phyloP scores from a whole-genome alignment of 148 eudicot species.

The Diospyros kaki region DNA sequence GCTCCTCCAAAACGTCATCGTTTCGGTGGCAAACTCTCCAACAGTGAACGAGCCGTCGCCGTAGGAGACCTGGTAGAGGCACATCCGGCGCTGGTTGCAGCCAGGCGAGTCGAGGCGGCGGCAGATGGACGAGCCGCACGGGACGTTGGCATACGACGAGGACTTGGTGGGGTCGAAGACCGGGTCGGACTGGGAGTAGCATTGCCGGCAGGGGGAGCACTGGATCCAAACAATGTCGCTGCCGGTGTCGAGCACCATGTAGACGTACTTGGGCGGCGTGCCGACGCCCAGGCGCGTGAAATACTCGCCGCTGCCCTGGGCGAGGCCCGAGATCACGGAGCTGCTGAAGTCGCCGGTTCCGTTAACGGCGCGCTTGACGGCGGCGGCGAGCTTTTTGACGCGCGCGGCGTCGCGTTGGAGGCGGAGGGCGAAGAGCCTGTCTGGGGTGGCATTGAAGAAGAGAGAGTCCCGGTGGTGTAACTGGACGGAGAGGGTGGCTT shows the following conservation, averaged over 20 bases:
- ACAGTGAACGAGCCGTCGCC: constrained; percentile 89
- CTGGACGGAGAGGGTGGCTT: constrained; percentile 21
- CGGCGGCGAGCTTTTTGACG: constrained; percentile 26
- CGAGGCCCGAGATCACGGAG: constrained; percentile 74
- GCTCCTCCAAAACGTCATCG: constrained; percentile 63
- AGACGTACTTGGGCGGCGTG: constrained; percentile 66
- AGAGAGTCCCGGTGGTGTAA: constrained; percentile 62
- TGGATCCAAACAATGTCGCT: constrained; percentile 96
- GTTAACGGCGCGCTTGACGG: constrained; percentile 5
- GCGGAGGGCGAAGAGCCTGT: constrained; percentile 45
- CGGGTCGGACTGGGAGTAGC: constrained; percentile 82
- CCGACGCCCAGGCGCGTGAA: constrained; percentile 94
- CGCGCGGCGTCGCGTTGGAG: constrained; percentile 60
- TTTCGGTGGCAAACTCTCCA: constrained; percentile 85
- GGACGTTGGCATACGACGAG: constrained; percentile 39
- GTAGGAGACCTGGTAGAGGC: constrained; percentile 78
- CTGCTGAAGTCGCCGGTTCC: constrained; percentile 50
- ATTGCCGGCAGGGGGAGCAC: constrained; percentile 69
- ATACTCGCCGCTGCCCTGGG: constrained; percentile 95
- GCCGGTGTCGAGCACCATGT: constrained; percentile 92
- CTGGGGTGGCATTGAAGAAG: constrained; percentile 31
- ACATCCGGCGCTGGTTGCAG: constrained; percentile 47
- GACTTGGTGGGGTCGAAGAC: constrained; percentile 68
- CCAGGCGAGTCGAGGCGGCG: constrained; percentile 66
- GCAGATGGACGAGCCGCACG: constrained; percentile 65